A percentile compares a stretch with the other conserved stretches of the same genome.
Conservation (phyloP, 345 rosid species). For the Citrus glauca region DNA sequence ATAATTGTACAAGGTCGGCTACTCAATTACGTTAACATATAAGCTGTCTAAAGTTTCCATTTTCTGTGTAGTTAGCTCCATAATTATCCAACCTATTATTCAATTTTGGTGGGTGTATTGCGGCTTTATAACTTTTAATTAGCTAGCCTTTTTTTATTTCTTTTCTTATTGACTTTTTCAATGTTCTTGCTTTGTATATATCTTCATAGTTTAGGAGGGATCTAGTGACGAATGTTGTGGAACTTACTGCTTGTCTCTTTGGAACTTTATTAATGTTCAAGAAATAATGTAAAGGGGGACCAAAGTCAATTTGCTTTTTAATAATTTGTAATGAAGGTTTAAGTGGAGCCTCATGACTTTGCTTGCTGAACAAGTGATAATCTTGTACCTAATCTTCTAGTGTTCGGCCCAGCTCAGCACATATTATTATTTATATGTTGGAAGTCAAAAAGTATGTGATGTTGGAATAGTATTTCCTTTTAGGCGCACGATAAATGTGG, state of each 20-base stretch:
- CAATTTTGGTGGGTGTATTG: conserved; percentile 28
- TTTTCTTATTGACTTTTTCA: conserved; percentile 15
- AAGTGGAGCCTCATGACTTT: not conserved
- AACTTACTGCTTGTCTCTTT: conserved; percentile 11
- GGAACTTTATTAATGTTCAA: not conserved
- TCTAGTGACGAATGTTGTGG: conserved; percentile 20
- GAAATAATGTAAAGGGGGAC: not conserved
- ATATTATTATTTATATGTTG: not conserved
- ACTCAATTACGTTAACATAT: not conserved
- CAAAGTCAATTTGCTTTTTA: conserved; percentile 1
- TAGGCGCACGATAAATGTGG: conserved; percentile 13
- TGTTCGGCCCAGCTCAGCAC: not conserved
- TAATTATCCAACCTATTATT: conserved; percentile 14
- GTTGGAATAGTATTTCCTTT: not conserved
- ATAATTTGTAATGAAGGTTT: not conserved
- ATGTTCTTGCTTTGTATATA: not conserved
- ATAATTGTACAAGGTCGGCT: not conserved
- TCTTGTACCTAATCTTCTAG: conserved; percentile 4
- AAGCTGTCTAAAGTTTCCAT: conserved; percentile 7
- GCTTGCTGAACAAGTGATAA: not conserved
- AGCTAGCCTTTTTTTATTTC: conserved; percentile 11
- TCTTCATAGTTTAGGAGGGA: conserved; percentile 13
- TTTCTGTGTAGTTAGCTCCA: conserved; percentile 1
- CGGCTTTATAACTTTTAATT: not conserved
- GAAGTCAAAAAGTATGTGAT: not conserved